Evolutionary conservation across 2,329 filamentous ascomycete genomes (phyloP), one percentile per base, ranked within the genome.

Genomic region (Epichloe hybrida): DNA sequence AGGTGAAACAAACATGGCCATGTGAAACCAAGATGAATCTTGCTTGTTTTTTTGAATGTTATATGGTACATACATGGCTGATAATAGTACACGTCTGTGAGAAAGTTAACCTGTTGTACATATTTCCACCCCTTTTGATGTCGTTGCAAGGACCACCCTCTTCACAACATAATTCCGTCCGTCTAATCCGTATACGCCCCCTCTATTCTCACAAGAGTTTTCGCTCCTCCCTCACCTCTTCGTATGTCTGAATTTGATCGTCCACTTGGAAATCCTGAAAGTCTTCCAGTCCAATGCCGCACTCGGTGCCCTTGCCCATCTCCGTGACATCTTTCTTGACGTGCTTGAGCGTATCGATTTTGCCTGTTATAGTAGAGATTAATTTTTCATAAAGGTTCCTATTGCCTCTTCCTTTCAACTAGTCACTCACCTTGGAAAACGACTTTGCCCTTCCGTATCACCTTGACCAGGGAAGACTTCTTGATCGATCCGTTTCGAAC

Each of bases 281-380:
- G 35, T 74, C 77, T 3, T 84, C 81, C 61, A 98, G 91, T 49
- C 80, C 82, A 57, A 98, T 83, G 57, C 93, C 93, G 61, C 93
- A 98, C 68, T 98, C 93, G n/a, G 77, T 80, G 52, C 89, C 90
- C 69, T 95, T 97, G 60, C 81, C 82, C 81, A 95, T 93, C 62
- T 95, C 88, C 44, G 74, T 72, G 34, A 93, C 86, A 57, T 96
- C 88, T 65, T 94, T 94, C 75, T 97, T 96, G 65, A 86, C 81
- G 61, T 94, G 86, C 71, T 93, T 96, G 52, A 98, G 79, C 1
- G 87, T 87, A 17, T 80, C 76, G 42, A 97, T 79, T 48, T 76
- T 76, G 57, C 90, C 91, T 95, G 52, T 31, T 23, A 51, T 27
- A 13, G 21, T 17, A 0, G 40, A 41, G 3, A 15, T 42, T 21